These are phyloP conservation scores for Peltaster fructicola DNA, from an alignment of 2,329 filamentous ascomycete species.

Conservation along the genomic window DNA sequence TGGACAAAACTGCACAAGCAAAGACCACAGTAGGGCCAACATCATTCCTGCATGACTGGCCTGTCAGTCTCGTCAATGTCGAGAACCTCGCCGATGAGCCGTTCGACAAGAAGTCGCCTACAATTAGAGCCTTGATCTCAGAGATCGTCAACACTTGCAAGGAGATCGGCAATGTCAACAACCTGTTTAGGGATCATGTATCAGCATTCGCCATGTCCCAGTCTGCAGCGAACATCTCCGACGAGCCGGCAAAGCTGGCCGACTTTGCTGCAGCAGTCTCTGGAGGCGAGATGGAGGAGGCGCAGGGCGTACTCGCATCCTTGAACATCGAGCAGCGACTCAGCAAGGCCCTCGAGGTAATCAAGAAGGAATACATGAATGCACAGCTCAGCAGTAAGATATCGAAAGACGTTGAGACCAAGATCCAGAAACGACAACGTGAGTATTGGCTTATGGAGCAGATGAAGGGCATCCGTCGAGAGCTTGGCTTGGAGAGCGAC, in stretches of 20 bases:
- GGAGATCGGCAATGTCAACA: slow-evolving; percentile 85
- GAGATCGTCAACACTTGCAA: slow-evolving; percentile 99
- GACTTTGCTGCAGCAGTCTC: slow-evolving; percentile 96
- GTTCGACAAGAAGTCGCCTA: slow-evolving; percentile 73
- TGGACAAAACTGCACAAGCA: slow-evolving; percentile 29
- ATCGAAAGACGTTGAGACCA: slow-evolving; percentile 89
- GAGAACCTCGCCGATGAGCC: slow-evolving; percentile 47
- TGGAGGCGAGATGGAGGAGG: slow-evolving; percentile 76
- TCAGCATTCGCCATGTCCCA: slow-evolving; percentile 94
- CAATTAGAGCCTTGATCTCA: slow-evolving; percentile 81
- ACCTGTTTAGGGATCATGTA: slow-evolving; percentile 89
- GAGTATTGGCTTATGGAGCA: slow-evolving; percentile 99
- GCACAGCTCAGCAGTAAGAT: slow-evolving; percentile 95
- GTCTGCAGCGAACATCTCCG: slow-evolving; percentile 81
- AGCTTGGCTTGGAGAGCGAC: slow-evolving; percentile 90
- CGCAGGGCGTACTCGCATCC: slow-evolving; percentile 78
- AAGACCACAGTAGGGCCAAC: slow-evolving; percentile 58
- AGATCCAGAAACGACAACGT: slow-evolving; percentile 90
- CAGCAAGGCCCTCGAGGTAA: slow-evolving; percentile 73
- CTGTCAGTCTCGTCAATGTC: slow-evolving; percentile 6
- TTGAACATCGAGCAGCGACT: slow-evolving; percentile 85
- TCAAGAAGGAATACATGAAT: slow-evolving; percentile 98
- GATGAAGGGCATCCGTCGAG: slow-evolving; percentile 94
- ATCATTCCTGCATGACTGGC: slow-evolving; percentile 66
- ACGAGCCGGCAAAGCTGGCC: slow-evolving; percentile 85